Conservation (phyloP, 73 alveolate species). For the Paramecium bursaria region DNA sequence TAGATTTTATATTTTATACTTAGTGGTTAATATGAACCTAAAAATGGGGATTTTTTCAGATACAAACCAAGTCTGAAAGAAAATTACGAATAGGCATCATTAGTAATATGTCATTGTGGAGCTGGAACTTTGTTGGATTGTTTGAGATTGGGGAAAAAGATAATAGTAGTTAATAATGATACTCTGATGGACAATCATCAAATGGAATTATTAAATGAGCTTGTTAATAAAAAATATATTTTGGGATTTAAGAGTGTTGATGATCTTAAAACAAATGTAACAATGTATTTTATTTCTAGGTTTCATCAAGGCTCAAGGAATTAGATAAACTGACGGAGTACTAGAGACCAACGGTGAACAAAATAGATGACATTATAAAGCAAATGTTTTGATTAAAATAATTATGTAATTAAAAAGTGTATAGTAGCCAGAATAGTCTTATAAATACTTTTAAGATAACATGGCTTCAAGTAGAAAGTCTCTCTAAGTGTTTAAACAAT, state of each 20-base stretch:
- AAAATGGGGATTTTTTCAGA: slow-evolving; percentile 19
- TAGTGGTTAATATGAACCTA: slow-evolving; percentile 51
- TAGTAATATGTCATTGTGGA: slow-evolving; percentile 49
- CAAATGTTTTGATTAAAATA: no score
- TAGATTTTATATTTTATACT: background rate
- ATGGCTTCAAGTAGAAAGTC: slow-evolving; percentile 36
- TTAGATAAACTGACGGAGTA: no score
- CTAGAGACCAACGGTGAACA: no score
- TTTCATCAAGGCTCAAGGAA: no score
- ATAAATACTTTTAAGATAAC: slow-evolving; percentile 34
- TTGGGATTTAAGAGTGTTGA: background rate
- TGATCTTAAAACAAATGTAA: no score
- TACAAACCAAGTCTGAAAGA: slow-evolving; percentile 31
- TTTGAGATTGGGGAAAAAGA: background rate
- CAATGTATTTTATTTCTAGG: no score
- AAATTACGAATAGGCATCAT: background rate
- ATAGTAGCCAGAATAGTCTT: slow-evolving; percentile 19
- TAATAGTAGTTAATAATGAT: slow-evolving; percentile 43
- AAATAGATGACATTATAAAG: no score
- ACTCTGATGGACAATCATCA: slow-evolving; percentile 16
- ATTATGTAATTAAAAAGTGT: background rate
- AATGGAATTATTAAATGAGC: background rate
- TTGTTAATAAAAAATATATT: background rate
- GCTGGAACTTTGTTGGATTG: slow-evolving; percentile 22
- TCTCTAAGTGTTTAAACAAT: slow-evolving; percentile 9